Evolutionary conservation across 148 eudicot genomes (phyloP).

Genomic region (Arctostaphylos glauca): DNA sequence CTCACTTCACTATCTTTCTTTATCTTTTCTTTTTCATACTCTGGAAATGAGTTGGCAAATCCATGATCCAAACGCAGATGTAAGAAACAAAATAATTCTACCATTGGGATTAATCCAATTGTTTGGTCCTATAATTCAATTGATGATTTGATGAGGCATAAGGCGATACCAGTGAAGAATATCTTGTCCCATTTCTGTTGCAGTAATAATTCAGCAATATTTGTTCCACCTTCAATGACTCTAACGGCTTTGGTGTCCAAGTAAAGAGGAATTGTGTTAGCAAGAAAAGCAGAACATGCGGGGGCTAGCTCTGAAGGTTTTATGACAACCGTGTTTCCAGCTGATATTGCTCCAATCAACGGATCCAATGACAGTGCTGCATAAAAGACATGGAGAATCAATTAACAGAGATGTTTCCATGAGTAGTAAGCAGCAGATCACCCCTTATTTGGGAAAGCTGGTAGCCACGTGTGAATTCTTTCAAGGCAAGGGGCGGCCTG

Average conservation of each 20-base stretch:
- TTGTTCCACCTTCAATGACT: constrained; percentile 54
- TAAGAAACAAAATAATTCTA: not conserved
- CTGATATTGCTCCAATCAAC: constrained; percentile 61
- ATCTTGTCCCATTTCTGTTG: constrained; percentile 68
- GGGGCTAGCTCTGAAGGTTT: constrained; percentile 62
- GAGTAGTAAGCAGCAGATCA: no score
- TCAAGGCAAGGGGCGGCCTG: no score
- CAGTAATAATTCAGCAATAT: constrained; percentile 37
- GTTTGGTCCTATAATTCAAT: not conserved
- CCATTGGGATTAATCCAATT: not conserved
- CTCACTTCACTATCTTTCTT: not conserved
- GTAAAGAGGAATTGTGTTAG: constrained; percentile 43
- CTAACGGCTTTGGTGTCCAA: constrained; percentile 49
- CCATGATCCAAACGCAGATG: not conserved
- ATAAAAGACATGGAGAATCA: not conserved
- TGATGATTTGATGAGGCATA: not conserved
- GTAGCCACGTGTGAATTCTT: no score
- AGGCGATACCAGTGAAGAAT: constrained; percentile 52
- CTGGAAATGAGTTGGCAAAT: not conserved
- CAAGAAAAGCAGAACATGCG: constrained; percentile 51
- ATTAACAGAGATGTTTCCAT: not conserved
- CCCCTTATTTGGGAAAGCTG: no score
- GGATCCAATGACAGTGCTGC: constrained; percentile 61
- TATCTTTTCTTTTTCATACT: not conserved
- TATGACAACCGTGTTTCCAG: constrained; percentile 53